Base-by-base conservation (phyloP, 805 yeast species). In the Yamadazyma tumulicola region DNA sequence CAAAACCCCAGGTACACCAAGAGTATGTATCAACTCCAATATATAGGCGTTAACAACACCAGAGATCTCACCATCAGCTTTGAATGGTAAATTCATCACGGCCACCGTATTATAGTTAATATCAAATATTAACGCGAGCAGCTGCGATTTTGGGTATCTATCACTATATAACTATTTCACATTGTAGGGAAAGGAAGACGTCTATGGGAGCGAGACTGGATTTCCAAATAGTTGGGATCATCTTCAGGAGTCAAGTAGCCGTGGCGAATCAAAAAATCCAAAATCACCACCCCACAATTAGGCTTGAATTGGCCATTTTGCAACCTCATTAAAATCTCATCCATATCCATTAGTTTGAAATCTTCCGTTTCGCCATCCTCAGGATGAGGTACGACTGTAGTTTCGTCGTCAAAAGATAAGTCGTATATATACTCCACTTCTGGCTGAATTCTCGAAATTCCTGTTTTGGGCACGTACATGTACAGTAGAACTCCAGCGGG, bases 191-290 rank as follows among this genome's bases (percentile, higher is more conserved):
- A 87, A 2, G 87, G 89, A 18, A 88, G 49, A 12, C 47, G 45
- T 46, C 97, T 69, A 54, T 88, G 97, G 32, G 79, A 58, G 40
- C 81, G 72, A 14, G 61, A 48, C 10, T 67, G 62, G 1, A 91
- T 71, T 47, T 79, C 80, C n/a, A 72, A 32, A 45, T 74, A 86
- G 38, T 81, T 70, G 0, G 77, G 75, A 48, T 88, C 96, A 32
- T 61, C 67, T 31, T 77, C 84, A 0, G 82, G 67, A 0, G 81
- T 75, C 8, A 91, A 54, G 21, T 69, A 53, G 1, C 96, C 96
- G 49, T 83, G 89, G 47, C 98, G 77, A n/a, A 89, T 73, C 36
- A 93, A 64, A 50, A 93, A 93, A 48, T 91, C 97, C 11, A 88
- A 68, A 19, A 85, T 66, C 3, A 89, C 81, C 20, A 78, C 60